Conservation (phyloP, 176 grass and related monocot species). For the Musa acuminata region DNA sequence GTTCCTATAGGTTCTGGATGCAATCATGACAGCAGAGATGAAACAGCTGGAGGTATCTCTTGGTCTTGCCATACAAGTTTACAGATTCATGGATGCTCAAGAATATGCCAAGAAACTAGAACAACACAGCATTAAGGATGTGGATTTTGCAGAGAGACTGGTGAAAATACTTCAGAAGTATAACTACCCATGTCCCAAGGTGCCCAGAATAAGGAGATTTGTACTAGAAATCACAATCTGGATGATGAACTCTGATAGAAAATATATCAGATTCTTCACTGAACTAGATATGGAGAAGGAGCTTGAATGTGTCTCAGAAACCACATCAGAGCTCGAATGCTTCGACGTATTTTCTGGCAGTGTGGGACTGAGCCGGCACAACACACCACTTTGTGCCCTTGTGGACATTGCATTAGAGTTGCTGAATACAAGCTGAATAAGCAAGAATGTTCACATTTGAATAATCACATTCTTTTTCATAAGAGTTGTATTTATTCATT, state of each 20-base stretch:
- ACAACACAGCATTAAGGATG: constrained; percentile 9
- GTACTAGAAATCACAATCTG: constrained; percentile 28
- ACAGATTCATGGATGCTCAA: constrained; percentile 22
- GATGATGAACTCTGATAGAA: constrained; percentile 16
- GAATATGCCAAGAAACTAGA: constrained; percentile 16
- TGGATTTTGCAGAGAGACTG: constrained; percentile 35
- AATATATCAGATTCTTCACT: constrained; percentile 20
- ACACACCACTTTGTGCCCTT: background rate
- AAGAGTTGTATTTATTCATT: no score
- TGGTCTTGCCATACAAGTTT: constrained; percentile 44
- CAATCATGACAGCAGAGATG: constrained; percentile 30
- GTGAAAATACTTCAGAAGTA: constrained; percentile 25
- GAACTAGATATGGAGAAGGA: constrained; percentile 23
- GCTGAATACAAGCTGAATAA: background rate
- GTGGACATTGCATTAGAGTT: background rate
- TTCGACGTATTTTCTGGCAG: constrained; percentile 15
- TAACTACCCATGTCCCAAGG: constrained; percentile 17
- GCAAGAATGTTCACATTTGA: background rate
- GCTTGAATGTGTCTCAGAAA: background rate
- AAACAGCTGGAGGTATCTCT: constrained; percentile 41
- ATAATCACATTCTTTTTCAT: background rate
- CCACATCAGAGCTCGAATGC: constrained; percentile 9
- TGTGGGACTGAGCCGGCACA: background rate
- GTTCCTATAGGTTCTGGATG: constrained; percentile 30
- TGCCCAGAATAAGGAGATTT: constrained; percentile 46